Evolutionary conservation across 2,329 filamentous ascomycete species (phyloP).

Genomic region (Uncinocarpus reesii): DNA sequence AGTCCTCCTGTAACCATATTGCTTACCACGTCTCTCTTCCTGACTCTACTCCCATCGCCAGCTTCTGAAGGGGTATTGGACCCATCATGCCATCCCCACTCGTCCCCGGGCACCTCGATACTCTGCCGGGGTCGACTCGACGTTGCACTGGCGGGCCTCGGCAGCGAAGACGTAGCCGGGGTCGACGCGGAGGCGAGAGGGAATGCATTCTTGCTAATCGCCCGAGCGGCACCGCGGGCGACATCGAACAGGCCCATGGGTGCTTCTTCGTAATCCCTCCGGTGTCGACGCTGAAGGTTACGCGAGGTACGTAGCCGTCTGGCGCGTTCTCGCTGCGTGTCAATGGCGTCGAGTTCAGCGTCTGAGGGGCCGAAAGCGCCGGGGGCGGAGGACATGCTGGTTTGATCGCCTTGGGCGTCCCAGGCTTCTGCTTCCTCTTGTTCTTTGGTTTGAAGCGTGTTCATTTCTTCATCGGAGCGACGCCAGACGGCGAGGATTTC

Average conservation of each 20-base stretch:
- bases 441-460: conserved; percentile 44
- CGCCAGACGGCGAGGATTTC: conserved; percentile 55
- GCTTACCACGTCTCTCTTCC: conserved; percentile 48
- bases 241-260: conserved; percentile 45
- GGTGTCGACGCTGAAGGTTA: conserved; percentile 13
- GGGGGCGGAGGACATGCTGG: conserved; percentile 25
- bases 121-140: background rate
- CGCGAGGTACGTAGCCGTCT: conserved; percentile 24
- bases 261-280: conserved; percentile 33
- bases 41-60: conserved; percentile 22
- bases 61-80: conserved; percentile 23
- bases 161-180: background rate
- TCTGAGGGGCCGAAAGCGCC: conserved; percentile 38
- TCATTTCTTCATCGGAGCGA: conserved; percentile 52
- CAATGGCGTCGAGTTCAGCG: conserved; percentile 37
- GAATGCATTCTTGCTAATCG: conserved; percentile 41
- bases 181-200: conserved; percentile 26
- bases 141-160: background rate
- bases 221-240: conserved; percentile 41
- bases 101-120: background rate
- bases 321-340: conserved; percentile 34
- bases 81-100: conserved; percentile 12
- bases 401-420: conserved; percentile 45
- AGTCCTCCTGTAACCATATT: conserved; percentile 54
- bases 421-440: conserved; percentile 48